These are phyloP conservation scores for Amanita muscaria DNA, from an alignment of 768 basidiomycete species.

Conservation along the genomic window DNA sequence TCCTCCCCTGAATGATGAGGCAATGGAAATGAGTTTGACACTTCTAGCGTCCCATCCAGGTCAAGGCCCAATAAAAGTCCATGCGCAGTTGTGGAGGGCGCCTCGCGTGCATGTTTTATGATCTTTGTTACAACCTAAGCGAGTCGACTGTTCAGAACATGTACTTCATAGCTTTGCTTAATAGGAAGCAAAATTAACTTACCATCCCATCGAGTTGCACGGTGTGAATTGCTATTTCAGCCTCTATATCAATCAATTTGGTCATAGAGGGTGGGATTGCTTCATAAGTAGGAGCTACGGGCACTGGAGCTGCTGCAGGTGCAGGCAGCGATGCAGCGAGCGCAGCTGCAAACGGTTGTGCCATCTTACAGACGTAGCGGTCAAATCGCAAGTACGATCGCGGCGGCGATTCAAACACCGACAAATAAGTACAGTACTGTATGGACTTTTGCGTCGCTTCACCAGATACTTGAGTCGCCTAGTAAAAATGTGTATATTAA, in stretches of 20 bases:
- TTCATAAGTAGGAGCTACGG: conserved; percentile 66
- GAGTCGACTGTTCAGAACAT: conserved; percentile 7
- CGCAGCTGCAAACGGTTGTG: conserved; percentile 87
- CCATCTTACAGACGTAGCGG: conserved; percentile 17
- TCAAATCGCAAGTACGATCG: no score
- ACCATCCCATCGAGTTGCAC: conserved; percentile 89
- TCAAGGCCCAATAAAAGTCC: conserved; percentile 88
- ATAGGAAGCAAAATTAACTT: conserved; percentile 19
- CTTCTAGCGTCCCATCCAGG: conserved; percentile 82
- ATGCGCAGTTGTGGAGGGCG: conserved; percentile 61
- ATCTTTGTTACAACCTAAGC: conserved; percentile 86
- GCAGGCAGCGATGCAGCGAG: conserved; percentile 78
- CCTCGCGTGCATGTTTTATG: conserved; percentile 83
- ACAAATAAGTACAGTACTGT: no score
- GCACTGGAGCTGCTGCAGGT: conserved; percentile 49
- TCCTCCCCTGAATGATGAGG: conserved; percentile 68
- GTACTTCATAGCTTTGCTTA: background rate
- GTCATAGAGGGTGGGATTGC: conserved; percentile 90
- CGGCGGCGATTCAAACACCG: no score
- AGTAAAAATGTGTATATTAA: no score
- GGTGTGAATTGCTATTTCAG: conserved; percentile 66
- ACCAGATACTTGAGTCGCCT: no score
- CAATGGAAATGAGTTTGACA: conserved; percentile 85
- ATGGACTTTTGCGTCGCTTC: no score
- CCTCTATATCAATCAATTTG: conserved; percentile 90